Evolutionary conservation across 108 stramenopile genomes (phyloP).

Genomic region (Chaetoceros tenuissimus): DNA sequence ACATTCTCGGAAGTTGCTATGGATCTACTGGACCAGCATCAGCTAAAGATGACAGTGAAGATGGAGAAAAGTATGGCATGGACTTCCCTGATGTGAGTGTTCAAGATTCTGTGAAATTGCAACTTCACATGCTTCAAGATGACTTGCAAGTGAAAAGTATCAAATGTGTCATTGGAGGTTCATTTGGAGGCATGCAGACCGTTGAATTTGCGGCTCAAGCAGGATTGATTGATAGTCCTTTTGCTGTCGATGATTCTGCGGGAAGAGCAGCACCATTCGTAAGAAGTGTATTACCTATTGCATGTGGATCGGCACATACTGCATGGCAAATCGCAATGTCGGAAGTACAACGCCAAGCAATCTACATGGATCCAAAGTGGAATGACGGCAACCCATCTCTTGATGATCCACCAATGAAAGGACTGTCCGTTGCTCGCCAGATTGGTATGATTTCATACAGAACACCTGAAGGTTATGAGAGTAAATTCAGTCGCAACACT

Average conservation of each 20-base stretch:
- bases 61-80: slow-evolving; percentile 46
- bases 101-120: slow-evolving; percentile 80
- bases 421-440: slow-evolving; percentile 84
- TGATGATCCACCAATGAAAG: slow-evolving; percentile 52
- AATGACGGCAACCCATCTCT: slow-evolving; percentile 40
- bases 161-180: slow-evolving; percentile 88
- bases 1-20: slow-evolving; percentile 87
- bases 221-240: slow-evolving; percentile 12
- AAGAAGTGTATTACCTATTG: slow-evolving; percentile 72
- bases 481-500: slow-evolving; percentile 70
- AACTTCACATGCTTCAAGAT: slow-evolving; percentile 65
- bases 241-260: neutral
- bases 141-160: slow-evolving; percentile 58
- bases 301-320: slow-evolving; percentile 85
- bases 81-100: slow-evolving; percentile 86
- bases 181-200: slow-evolving; percentile 93
- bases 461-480: slow-evolving; percentile 66
- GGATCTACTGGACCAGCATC: slow-evolving; percentile 71
- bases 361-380: slow-evolving; percentile 91
- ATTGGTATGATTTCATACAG: slow-evolving; percentile 92
- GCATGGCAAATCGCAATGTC: slow-evolving; percentile 94
- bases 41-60: slow-evolving; percentile 38
- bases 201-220: slow-evolving; percentile 87
- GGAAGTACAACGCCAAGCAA: slow-evolving; percentile 89
- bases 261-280: slow-evolving; percentile 62